These are phyloP conservation scores for Zygnema circumcarinatum DNA, from an alignment of 139 green algal species.

Conservation along the genomic window DNA sequence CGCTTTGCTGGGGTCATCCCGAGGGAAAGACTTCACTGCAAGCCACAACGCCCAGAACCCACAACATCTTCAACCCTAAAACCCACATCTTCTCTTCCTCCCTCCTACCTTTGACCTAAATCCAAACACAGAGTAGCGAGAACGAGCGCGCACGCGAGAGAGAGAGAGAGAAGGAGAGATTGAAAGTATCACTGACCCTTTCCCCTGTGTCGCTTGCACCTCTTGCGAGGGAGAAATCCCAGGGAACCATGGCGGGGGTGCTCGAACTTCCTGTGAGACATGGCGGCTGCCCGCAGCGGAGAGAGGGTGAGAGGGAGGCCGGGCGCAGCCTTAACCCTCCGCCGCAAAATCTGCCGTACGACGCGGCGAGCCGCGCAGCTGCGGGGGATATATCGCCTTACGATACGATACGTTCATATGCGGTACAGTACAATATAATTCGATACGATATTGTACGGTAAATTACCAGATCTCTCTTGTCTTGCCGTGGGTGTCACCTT, in stretches of 20 bases:
- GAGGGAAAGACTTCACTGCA: constrained; percentile 89
- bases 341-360: background rate
- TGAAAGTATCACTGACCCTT: constrained; percentile 71
- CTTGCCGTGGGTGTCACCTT: background rate
- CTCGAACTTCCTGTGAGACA: constrained; percentile 96
- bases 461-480: no score
- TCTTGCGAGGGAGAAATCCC: constrained; percentile 99
- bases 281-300: constrained; percentile 52
- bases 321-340: background rate
- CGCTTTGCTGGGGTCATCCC: constrained; percentile 87
- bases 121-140: background rate
- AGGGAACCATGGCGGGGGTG: constrained; percentile 93
- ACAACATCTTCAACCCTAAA: background rate
- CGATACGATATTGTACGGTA: no score
- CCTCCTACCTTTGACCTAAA: background rate
- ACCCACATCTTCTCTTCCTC: background rate
- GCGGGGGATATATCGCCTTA: background rate
- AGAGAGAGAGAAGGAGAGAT: background rate
- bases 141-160: background rate
- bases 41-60: constrained; percentile 6
- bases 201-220: constrained; percentile 87
- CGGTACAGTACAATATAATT: no score
- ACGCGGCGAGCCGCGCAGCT: background rate
- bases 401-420: background rate
- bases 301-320: background rate